These are phyloP conservation scores for Eucalyptus cloeziana DNA, from an alignment of 345 rosid genomes.

Conservation along the genomic window DNA sequence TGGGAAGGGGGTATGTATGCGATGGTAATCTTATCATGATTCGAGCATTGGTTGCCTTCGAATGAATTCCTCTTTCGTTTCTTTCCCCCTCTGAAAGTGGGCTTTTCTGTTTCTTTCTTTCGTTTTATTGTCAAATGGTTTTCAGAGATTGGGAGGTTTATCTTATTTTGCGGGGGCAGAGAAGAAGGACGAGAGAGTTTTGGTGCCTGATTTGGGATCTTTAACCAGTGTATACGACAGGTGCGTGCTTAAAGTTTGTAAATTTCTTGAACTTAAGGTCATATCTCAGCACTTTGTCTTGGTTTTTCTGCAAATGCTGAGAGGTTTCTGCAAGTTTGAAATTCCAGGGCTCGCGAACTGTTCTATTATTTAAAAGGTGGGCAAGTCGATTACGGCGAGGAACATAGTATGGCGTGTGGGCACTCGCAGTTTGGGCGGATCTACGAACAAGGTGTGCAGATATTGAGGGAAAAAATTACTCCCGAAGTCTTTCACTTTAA, in stretches of 20 bases:
- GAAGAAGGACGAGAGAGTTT: conserved; percentile 90
- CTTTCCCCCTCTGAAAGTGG: neutral
- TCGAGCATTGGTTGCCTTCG: neutral
- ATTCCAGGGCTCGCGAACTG: conserved; percentile 77
- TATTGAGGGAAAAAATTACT: neutral
- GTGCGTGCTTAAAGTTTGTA: conserved; percentile 7
- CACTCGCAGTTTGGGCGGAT: conserved; percentile 79
- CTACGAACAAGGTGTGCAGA: conserved; percentile 53
- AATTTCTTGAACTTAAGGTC: neutral
- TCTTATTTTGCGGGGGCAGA: conserved; percentile 99
- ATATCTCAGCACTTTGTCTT: neutral
- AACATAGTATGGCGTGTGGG: conserved; percentile 86
- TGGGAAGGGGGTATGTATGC: conserved; percentile 73
- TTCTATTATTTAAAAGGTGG: conserved; percentile 97
- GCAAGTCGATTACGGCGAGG: conserved; percentile 85
- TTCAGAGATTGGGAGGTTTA: conserved; percentile 72
- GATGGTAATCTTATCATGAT: neutral
- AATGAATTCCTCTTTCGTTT: neutral
- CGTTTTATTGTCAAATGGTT: neutral
- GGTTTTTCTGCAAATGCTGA: neutral
- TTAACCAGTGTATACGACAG: conserved; percentile 86
- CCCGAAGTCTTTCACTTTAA: neutral
- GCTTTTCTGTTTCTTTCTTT: neutral
- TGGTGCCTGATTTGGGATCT: conserved; percentile 98
- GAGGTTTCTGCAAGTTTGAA: neutral